Evolutionary conservation across 805 yeast species (phyloP).

Genomic region (Starmera quercuum): DNA sequence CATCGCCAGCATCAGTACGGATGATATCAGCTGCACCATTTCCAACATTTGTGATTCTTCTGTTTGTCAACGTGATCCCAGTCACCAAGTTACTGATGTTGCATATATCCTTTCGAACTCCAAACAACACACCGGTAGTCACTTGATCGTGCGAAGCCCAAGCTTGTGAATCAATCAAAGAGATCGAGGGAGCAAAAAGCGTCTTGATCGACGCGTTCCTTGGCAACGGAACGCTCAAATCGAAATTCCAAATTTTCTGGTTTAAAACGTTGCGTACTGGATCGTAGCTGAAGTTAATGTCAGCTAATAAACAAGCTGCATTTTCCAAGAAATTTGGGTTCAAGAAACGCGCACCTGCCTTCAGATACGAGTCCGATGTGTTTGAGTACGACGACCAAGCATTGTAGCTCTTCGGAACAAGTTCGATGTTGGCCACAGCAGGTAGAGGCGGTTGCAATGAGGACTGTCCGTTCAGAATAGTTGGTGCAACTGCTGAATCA

Average conservation of each 20-base stretch:
- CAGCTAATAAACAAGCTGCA: constrained; percentile 43
- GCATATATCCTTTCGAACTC: constrained; percentile 34
- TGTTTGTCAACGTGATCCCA: constrained; percentile 56
- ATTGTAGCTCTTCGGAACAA: constrained; percentile 27
- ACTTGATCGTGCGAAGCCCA: constrained; percentile 48
- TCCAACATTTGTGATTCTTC: constrained; percentile 46
- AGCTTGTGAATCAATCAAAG: constrained; percentile 36
- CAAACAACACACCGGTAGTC: constrained; percentile 38
- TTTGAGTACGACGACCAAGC: constrained; percentile 25
- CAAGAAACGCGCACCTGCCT: constrained; percentile 25
- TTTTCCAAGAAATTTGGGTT: constrained; percentile 48
- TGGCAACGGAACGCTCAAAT: constrained; percentile 36
- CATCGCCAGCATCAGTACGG: constrained; percentile 47
- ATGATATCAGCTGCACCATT: constrained; percentile 48
- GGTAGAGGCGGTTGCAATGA: constrained; percentile 25
- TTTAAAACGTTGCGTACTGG: constrained; percentile 36
- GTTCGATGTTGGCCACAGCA: constrained; percentile 35
- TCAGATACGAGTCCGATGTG: constrained; percentile 26
- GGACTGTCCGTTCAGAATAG: constrained; percentile 15
- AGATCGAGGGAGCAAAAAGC: constrained; percentile 38
- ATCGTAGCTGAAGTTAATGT: constrained; percentile 40
- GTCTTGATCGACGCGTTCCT: constrained; percentile 37
- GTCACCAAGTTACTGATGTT: constrained; percentile 18
- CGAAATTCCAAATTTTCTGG: constrained; percentile 42
- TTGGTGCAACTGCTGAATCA: constrained; percentile 22